Conservation (phyloP, 768 basidiomycete genomes). For the Rhodocollybia butyracea region DNA sequence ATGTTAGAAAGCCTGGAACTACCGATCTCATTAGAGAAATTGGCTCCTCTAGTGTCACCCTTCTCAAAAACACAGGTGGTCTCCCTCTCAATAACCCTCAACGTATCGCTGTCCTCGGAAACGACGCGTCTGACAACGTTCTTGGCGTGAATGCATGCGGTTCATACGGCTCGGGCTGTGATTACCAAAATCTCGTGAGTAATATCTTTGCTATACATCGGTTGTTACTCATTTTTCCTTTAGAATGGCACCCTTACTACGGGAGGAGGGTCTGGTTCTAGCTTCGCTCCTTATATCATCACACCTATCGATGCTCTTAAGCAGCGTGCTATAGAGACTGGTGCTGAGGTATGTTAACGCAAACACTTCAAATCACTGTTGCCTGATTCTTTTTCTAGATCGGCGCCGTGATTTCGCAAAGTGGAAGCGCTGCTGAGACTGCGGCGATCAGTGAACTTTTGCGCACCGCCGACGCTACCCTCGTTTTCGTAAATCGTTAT, state of each 20-base stretch:
- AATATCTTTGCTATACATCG: neutral
- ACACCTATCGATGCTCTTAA: slow-evolving; percentile 6
- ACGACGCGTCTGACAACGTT: slow-evolving; percentile 33
- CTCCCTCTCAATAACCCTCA: slow-evolving; percentile 1
- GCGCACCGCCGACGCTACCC: neutral
- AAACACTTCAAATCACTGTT: neutral
- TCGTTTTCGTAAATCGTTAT: slow-evolving; percentile 1
- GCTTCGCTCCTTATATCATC: slow-evolving; percentile 1
- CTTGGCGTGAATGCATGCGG: slow-evolving; percentile 36
- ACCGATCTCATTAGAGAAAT: slow-evolving; percentile 36
- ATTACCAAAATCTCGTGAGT: neutral
- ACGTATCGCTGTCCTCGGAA: slow-evolving; percentile 1
- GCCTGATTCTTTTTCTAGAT: neutral
- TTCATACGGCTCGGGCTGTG: neutral
- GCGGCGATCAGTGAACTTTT: neutral
- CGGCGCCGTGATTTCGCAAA: neutral
- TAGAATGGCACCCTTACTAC: slow-evolving; percentile 15
- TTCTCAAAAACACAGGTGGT: slow-evolving; percentile 38
- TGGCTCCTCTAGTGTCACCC: slow-evolving; percentile 39
- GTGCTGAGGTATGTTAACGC: neutral
- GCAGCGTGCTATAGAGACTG: neutral
- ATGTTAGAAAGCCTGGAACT: slow-evolving; percentile 1
- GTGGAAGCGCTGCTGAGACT: neutral
- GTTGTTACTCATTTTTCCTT: neutral
- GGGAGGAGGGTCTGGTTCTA: neutral